phyloP scores from a whole-genome alignment of 2,329 filamentous ascomycete species.

The Seiridium unicorne region DNA sequence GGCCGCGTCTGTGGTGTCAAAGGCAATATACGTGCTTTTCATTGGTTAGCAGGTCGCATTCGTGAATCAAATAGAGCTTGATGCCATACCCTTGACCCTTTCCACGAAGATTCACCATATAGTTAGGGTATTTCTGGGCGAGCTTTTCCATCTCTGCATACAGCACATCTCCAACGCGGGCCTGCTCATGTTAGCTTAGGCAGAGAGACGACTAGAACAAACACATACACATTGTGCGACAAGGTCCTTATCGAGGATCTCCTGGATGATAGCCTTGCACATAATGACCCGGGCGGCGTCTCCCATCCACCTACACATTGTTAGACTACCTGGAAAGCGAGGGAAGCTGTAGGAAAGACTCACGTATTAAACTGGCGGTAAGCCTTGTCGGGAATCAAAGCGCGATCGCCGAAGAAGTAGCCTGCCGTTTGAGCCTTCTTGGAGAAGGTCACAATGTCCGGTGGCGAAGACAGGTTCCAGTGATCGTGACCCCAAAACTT shows the following conservation, averaged over 20 bases:
- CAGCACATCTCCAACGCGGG: constrained; percentile 74
- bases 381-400: constrained; percentile 82
- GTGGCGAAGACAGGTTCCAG: constrained; percentile 77
- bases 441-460: constrained; percentile 92
- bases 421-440: constrained; percentile 95
- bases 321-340: background rate
- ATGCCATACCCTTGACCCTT: constrained; percentile 66
- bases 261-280: constrained; percentile 80
- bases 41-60: background rate
- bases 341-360: background rate
- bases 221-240: constrained; percentile 46
- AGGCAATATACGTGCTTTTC: constrained; percentile 75
- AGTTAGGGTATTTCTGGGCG: constrained; percentile 66
- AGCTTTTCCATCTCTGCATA: constrained; percentile 68
- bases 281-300: constrained; percentile 82
- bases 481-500: constrained; percentile 97
- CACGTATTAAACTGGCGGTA: constrained; percentile 97
- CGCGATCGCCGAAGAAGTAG: constrained; percentile 83
- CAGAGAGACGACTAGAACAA: background rate
- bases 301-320: constrained; percentile 63
- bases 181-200: constrained; percentile 55
- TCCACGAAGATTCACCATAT: constrained; percentile 80
- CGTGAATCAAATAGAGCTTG: background rate
- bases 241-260: constrained; percentile 72
- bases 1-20: constrained; percentile 78